Conservation (phyloP, 2,329 filamentous ascomycete genomes). For the Trichoderma lentiforme region DNA sequence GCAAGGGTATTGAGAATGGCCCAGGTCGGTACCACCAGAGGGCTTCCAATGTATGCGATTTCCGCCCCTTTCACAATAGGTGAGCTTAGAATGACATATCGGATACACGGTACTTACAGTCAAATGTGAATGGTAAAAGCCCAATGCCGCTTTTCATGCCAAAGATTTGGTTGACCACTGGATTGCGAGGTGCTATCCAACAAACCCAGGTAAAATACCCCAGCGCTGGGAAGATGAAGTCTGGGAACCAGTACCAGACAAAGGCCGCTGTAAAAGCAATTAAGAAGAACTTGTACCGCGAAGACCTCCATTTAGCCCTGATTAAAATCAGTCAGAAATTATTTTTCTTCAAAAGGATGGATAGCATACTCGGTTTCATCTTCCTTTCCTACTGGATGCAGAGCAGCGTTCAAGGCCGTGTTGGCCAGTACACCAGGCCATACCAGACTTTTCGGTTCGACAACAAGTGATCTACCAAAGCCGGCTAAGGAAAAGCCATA, state of each 20-base stretch:
- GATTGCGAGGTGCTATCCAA: conserved; percentile 47
- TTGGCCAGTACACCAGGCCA: conserved; percentile 52
- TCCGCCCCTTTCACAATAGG: conserved; percentile 21
- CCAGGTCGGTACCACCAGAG: conserved; percentile 41
- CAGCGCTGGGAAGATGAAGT: conserved; percentile 43
- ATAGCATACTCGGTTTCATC: conserved; percentile 30
- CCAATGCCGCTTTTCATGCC: conserved; percentile 45
- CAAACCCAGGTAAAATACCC: conserved; percentile 46
- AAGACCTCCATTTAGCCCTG: conserved; percentile 32
- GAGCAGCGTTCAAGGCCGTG: conserved; percentile 41
- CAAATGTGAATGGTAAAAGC: conserved; percentile 41
- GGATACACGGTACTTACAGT: conserved; percentile 29
- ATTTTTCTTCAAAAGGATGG: not conserved
- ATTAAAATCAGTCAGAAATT: not conserved
- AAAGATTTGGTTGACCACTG: conserved; percentile 45
- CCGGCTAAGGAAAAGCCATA: conserved; percentile 52
- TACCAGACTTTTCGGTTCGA: conserved; percentile 46
- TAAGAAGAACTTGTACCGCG: conserved; percentile 46
- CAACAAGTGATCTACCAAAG: conserved; percentile 41
- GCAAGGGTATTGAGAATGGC: conserved; percentile 47
- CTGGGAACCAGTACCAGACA: conserved; percentile 50
- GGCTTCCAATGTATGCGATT: conserved; percentile 41
- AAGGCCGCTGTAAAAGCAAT: conserved; percentile 36
- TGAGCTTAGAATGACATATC: not conserved
- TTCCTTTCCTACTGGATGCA: conserved; percentile 38